These are phyloP conservation scores for Prunus campanulata DNA, from an alignment of 306 rosid species.

Conservation along the genomic window DNA sequence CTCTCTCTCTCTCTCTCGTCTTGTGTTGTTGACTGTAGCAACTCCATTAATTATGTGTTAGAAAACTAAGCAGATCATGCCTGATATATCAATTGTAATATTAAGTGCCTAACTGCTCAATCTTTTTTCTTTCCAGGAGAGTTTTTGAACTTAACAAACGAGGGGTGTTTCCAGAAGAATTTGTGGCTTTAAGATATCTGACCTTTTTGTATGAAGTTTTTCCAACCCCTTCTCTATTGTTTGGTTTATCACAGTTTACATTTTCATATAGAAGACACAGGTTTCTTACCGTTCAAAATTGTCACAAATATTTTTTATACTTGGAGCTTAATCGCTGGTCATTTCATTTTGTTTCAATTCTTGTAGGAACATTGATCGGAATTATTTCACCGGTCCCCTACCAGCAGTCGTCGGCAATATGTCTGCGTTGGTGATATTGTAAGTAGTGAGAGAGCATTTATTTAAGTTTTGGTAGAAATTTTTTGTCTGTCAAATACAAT, in stretches of 20 bases:
- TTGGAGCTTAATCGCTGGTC: not conserved
- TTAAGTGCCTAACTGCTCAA: not conserved
- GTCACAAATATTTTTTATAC: not conserved
- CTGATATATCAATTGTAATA: no score
- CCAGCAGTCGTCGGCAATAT: conserved; percentile 24
- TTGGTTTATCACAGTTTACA: not conserved
- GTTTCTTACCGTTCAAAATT: not conserved
- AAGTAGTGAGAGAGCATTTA: not conserved
- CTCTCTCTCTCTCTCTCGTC: not conserved
- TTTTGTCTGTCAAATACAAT: no score
- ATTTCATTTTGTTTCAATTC: not conserved
- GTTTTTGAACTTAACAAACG: not conserved
- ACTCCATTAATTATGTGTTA: no score
- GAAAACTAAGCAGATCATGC: no score
- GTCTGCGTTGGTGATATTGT: not conserved
- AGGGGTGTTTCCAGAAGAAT: conserved; percentile 21
- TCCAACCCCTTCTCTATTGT: not conserved
- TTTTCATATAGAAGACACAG: no score
- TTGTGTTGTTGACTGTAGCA: no score
- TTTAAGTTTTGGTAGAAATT: no score
- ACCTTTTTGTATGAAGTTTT: conserved; percentile 12
- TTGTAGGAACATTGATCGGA: conserved; percentile 22
- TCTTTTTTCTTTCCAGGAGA: conserved; percentile 18
- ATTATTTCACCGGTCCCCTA: conserved; percentile 25
- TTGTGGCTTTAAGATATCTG: conserved; percentile 13